Evolutionary conservation across 2,329 filamentous ascomycete species (phyloP).

Genomic region (Aspergillus cejpii): DNA sequence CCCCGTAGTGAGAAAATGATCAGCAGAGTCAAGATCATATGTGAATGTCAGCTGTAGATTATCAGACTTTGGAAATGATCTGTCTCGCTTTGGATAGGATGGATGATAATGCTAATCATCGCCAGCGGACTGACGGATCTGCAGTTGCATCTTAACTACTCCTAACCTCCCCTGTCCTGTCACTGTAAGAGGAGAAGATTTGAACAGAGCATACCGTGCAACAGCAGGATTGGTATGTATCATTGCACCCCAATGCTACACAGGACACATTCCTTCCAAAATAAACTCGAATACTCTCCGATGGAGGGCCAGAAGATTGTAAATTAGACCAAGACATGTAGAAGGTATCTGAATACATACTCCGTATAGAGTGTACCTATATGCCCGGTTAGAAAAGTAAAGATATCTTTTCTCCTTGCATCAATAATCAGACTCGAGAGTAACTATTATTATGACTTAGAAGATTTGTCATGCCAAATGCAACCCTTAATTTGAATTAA

Average conservation of each 20-base stretch:
- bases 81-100: not conserved
- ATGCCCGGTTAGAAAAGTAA: too few species aligned
- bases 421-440: conserved; percentile 1
- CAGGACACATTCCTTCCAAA: not conserved
- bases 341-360: too few species aligned
- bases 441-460: not conserved
- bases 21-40: too few species aligned
- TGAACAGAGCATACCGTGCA: not conserved
- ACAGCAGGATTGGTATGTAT: not conserved
- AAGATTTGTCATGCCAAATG: conserved; percentile 21
- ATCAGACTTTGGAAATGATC: not conserved
- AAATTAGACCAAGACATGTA: not conserved
- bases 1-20: too few species aligned
- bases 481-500: conserved; percentile 27
- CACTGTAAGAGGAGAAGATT: not conserved
- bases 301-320: not conserved
- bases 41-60: not conserved
- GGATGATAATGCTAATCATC: not conserved
- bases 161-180: not conserved
- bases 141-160: not conserved
- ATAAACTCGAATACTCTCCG: not conserved
- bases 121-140: not conserved
- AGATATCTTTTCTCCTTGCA: conserved; percentile 10
- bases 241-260: not conserved
- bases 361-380: too few species aligned